Conservation (phyloP, 2,329 filamentous ascomycete species). For the Parastagonospora nodorum region DNA sequence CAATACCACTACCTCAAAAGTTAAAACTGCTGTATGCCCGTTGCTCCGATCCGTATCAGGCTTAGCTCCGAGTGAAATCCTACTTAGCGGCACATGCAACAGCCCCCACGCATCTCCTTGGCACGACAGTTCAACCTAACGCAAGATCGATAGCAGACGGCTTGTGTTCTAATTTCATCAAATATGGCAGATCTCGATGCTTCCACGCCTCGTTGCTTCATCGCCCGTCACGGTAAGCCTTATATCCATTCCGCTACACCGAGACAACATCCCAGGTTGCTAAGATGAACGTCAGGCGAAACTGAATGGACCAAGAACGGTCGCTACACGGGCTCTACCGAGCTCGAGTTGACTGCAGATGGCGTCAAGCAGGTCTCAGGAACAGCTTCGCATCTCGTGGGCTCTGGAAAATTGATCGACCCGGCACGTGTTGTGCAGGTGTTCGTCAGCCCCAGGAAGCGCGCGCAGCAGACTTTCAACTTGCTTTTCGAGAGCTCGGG, state of each 20-base stretch:
- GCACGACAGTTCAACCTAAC: not conserved
- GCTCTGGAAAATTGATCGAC: slow-evolving; percentile 57
- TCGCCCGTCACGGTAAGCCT: slow-evolving; percentile 24
- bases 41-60: not conserved
- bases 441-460: slow-evolving; percentile 56
- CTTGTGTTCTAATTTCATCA: not conserved
- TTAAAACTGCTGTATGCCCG: not conserved
- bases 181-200: slow-evolving; percentile 29
- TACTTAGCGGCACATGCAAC: not conserved
- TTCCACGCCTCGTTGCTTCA: slow-evolving; percentile 25
- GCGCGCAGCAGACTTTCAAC: slow-evolving; percentile 57
- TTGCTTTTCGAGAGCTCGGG: slow-evolving; percentile 42
- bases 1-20: no score
- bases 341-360: slow-evolving; percentile 61
- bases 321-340: slow-evolving; percentile 48
- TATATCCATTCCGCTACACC: not conserved
- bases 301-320: slow-evolving; percentile 57
- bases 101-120: not conserved
- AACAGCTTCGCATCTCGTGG: slow-evolving; percentile 53
- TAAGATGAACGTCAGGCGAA: slow-evolving; percentile 38
- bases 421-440: slow-evolving; percentile 54
- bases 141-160: no score
- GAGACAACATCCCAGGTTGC: not conserved
- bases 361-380: slow-evolving; percentile 50
- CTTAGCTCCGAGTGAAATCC: not conserved